Conservation (phyloP, 192 early-diverging fungal species). For the Podila minutissima region DNA sequence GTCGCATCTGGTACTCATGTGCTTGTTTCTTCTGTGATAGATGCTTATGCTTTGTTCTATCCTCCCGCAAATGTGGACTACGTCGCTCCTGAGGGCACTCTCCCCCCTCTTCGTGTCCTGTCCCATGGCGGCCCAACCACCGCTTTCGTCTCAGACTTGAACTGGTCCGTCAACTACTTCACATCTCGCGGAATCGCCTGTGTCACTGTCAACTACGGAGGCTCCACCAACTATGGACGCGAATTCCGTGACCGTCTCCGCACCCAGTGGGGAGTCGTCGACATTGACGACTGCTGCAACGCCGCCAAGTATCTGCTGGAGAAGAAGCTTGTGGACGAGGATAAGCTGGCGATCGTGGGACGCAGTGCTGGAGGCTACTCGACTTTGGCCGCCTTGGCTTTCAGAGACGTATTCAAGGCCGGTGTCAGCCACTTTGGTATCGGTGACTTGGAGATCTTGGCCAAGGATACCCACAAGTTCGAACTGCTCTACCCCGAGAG, state of each 20-base stretch:
- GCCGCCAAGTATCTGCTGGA: slow-evolving; percentile 71
- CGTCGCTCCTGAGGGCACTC: slow-evolving; percentile 55
- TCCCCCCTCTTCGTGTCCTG: slow-evolving; percentile 75
- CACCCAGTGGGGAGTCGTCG: slow-evolving; percentile 77
- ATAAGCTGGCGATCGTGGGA: slow-evolving; percentile 73
- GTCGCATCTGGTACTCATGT: neutral
- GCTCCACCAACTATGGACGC: slow-evolving; percentile 78
- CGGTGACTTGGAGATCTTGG: slow-evolving; percentile 71
- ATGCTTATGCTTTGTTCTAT: slow-evolving; percentile 69
- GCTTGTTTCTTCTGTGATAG: slow-evolving; percentile 12
- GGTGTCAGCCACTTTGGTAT: slow-evolving; percentile 79
- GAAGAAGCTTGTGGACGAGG: slow-evolving; percentile 64
- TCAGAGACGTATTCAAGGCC: slow-evolving; percentile 77
- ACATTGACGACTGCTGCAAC: slow-evolving; percentile 81
- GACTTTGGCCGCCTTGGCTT: slow-evolving; percentile 65
- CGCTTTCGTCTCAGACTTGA: slow-evolving; percentile 48
- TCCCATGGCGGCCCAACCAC: slow-evolving; percentile 80
- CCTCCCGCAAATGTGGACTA: slow-evolving; percentile 70
- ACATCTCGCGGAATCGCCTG: slow-evolving; percentile 81
- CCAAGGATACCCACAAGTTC: slow-evolving; percentile 85
- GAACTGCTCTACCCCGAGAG: slow-evolving; percentile 70
- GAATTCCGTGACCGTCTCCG: slow-evolving; percentile 78
- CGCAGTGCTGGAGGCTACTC: slow-evolving; percentile 74
- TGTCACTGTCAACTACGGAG: slow-evolving; percentile 83
- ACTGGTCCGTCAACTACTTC: slow-evolving; percentile 73